Evolutionary conservation across 148 eudicot genomes (phyloP).

Genomic region (Cornus suecica): DNA sequence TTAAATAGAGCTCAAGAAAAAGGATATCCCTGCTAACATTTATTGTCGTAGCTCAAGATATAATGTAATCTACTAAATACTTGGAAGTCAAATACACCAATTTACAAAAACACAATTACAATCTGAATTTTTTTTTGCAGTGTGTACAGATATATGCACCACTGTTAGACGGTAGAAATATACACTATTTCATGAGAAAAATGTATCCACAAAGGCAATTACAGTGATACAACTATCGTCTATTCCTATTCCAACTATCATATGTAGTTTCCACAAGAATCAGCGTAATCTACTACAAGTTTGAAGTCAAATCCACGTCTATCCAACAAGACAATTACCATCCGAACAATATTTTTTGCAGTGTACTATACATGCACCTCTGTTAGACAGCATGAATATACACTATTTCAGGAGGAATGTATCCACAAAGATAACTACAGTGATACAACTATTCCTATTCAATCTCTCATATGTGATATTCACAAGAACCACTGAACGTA

Average conservation of each 20-base stretch:
- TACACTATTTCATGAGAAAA: neutral
- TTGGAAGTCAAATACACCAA: neutral
- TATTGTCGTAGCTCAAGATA: neutral
- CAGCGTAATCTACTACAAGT: neutral
- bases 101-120: neutral
- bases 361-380: neutral
- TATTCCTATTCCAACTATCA: neutral
- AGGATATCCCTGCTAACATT: neutral
- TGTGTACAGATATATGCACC: neutral
- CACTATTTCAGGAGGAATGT: neutral
- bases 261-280: neutral
- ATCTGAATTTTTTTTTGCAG: neutral
- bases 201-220: neutral
- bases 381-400: neutral
- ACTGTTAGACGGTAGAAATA: neutral
- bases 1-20: neutral
- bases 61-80: neutral
- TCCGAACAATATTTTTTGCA: neutral
- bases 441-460: neutral
- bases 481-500: neutral
- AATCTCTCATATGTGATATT: neutral
- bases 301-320: neutral
- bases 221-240: neutral
- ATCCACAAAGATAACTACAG: neutral
- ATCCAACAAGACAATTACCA: neutral